Evolutionary conservation across 257 asterid species (phyloP), one percentile per base, ranked within the genome.

Genomic region (Plantago ovata): DNA sequence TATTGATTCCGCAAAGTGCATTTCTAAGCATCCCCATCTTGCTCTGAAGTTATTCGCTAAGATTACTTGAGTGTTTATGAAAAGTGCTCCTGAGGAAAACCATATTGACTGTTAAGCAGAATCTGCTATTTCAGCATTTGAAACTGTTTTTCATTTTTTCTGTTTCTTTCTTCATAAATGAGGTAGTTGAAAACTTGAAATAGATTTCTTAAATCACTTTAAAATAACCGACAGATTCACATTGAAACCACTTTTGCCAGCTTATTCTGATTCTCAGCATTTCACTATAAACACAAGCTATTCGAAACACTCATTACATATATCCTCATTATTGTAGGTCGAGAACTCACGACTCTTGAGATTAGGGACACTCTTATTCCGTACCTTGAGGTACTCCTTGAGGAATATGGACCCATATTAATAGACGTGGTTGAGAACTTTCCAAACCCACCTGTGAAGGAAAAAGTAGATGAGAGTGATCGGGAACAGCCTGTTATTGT

Each of bases 331-430:
- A 44, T 61, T 67, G 68, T 79, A 92, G 98, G 98, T 43, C 78
- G 96, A 49, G 96, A 88, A 72, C 96, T 92, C 64, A 85, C 98
- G 19, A 88, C 96, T 22, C 85, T 85, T 42, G 96, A 92, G 79
- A 92, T 92, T 47, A 77, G 96, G 69, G 95, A 88, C 38, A 87
- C 98, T 64, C 95, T 92, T 41, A 80, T 73, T 62, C 95, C 95
- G 5, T 88, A 83, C 79, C 95, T 92, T 19, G 84, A 85, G 66
- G 68, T 80, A 46, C 83, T 85, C 63, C 86, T 71, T 7, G 89
- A 84, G 65, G 95, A 92, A 66, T 79, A 80, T 24, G 94, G 86
- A 52, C 57, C 75, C 38, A 73, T 80, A 70, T 67, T 92, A 47
- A 73, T 82, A 46, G 95, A 88, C 10, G 73, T 85, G 18, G 90